Evolutionary conservation across 2,329 filamentous ascomycete species (phyloP), one percentile per base, ranked within the genome.

Genomic region (Apiospora rasikravindrae): DNA sequence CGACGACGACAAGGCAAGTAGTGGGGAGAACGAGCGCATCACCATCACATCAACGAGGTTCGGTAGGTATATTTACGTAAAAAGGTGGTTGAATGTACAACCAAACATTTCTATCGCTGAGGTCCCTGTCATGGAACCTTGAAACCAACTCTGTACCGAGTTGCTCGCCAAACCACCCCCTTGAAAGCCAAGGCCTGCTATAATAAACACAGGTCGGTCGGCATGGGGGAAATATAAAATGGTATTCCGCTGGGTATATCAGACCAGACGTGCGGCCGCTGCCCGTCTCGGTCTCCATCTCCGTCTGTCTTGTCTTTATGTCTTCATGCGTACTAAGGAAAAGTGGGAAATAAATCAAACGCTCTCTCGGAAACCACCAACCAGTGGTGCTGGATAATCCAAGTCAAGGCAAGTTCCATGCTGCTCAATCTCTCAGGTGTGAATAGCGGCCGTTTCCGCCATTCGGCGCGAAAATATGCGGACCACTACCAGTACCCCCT

Each of bases 381-480:
- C 57, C 10, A 37, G n/a, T 11, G 49, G 26, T 2, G 45, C 45
- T 10, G 45, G 22, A 33, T 4, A 6, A 24, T 64, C 57, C 33
- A 7, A 37, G 10, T 6, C 33, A 33, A 61, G 53, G 53, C 29
- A 29, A 19, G 16, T 40, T 7, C 6, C 47, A n/a, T 45, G n/a
- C 19, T 70, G 33, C 44, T 67, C 66, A 75, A 26, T 75, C 74
- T 33, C 73, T 69, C 33, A 75, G 42, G 49, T 75, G 74, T 45
- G 73, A 69, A 45, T 70, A 74, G 13, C 74, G 69, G 2, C 73
- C 70, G 73, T 83, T 85, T 19, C 79, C 79, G 24, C 82, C 73
- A 74, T 82, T 77, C 73, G 81, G 80, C 37, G 78, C 80, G 74
- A 85, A 82, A 67, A 83, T 83, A 70, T 82, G 83, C 40, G 70